phyloP scores from a whole-genome alignment of 1,284 basidiomycete species.

The Irpex lacteus region DNA sequence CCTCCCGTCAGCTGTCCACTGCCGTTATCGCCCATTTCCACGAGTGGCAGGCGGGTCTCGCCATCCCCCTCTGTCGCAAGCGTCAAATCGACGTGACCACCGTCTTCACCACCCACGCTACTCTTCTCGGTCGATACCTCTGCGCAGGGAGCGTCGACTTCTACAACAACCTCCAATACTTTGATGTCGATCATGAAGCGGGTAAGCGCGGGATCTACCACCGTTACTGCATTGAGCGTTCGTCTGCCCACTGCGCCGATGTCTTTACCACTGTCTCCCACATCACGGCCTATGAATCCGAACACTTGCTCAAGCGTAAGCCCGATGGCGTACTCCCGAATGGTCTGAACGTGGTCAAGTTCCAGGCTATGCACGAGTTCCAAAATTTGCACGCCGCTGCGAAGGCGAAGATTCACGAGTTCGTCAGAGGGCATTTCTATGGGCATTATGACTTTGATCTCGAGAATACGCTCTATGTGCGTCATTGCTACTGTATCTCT shows the following conservation, averaged over 20 bases:
- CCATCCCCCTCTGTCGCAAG: constrained; percentile 95
- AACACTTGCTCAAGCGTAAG: constrained; percentile 96
- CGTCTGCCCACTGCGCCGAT: constrained; percentile 92
- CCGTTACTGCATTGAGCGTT: constrained; percentile 95
- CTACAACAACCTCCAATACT: constrained; percentile 99
- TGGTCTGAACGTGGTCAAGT: constrained; percentile 97
- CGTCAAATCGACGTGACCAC: constrained; percentile 97
- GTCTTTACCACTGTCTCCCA: constrained; percentile 98
- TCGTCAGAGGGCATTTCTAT: constrained; percentile 97
- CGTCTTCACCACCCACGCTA: constrained; percentile 98
- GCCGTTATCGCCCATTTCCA: constrained; percentile 98
- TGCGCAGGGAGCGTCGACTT: constrained; percentile 98
- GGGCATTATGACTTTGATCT: constrained; percentile 95
- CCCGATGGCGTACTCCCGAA: constrained; percentile 98
- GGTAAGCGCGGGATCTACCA: constrained; percentile 95
- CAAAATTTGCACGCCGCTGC: constrained; percentile 92
- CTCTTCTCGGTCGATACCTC: constrained; percentile 94
- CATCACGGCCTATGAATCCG: constrained; percentile 96
- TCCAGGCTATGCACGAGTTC: constrained; percentile 94
- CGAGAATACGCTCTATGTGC: constrained; percentile 92
- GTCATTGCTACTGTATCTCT: constrained; percentile 21
- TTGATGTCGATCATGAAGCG: constrained; percentile 98
- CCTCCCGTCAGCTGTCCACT: constrained; percentile 72
- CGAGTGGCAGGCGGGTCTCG: constrained; percentile 98
- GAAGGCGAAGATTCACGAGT: constrained; percentile 98